Evolutionary conservation across 116 monocot species (phyloP).

Genomic region (Iris pallida): DNA sequence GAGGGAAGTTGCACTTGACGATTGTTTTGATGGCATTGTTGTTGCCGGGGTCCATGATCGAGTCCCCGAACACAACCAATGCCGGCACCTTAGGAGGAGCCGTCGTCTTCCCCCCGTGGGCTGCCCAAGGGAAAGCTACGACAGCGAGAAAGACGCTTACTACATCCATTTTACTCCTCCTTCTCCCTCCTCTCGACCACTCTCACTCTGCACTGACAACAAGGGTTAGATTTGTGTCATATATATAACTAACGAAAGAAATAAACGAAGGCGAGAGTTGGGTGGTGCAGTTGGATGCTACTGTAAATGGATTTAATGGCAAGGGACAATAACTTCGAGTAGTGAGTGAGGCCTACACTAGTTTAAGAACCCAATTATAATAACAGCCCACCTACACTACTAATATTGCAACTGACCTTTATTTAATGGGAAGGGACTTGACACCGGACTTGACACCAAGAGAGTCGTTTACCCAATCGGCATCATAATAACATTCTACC

Average conservation of each 20-base stretch:
- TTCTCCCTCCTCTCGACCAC: not conserved
- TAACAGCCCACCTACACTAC: too few relatives aligned
- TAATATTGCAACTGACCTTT: too few relatives aligned
- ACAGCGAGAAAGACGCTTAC: not conserved
- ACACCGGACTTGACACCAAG: too few relatives aligned
- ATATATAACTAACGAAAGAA: not conserved
- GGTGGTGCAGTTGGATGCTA: not conserved
- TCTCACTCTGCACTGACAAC: not conserved
- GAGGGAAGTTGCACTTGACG: slow-evolving; percentile 33
- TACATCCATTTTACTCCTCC: not conserved
- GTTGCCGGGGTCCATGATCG: slow-evolving; percentile 36
- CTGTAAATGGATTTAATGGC: not conserved
- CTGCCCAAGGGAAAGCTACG: not conserved
- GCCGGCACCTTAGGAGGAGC: slow-evolving; percentile 1
- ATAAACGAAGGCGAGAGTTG: not conserved
- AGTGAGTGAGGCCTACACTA: not conserved
- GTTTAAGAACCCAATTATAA: too few relatives aligned
- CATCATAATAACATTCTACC: too few relatives aligned
- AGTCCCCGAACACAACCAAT: slow-evolving; percentile 29
- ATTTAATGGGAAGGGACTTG: too few relatives aligned
- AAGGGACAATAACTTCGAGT: not conserved
- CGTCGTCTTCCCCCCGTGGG: not conserved
- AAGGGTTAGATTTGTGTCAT: not conserved
- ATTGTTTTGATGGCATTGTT: slow-evolving; percentile 21
- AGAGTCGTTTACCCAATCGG: too few relatives aligned